phyloP scores from a whole-genome alignment of 2,329 filamentous ascomycete species.

The Parasarocladium wereldwijsianum region DNA sequence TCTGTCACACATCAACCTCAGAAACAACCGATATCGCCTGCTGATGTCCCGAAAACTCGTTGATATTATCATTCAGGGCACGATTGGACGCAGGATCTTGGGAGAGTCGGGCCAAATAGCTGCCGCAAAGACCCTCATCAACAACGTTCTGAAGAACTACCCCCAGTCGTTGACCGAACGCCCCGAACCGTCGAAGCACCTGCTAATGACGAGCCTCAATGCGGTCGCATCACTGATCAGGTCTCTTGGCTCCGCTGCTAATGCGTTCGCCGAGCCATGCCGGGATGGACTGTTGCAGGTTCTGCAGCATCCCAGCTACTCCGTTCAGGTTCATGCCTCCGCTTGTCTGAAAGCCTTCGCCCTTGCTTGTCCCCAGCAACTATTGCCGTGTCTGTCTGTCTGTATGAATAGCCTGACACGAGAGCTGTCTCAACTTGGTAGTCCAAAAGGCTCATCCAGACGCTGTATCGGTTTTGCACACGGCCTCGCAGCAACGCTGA shows the following conservation, averaged over 20 bases:
- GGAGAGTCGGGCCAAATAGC: constrained; percentile 80
- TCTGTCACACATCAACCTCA: constrained; percentile 59
- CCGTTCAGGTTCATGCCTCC: constrained; percentile 82
- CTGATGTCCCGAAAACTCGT: constrained; percentile 76
- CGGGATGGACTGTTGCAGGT: constrained; percentile 82
- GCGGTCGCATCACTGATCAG: constrained; percentile 66
- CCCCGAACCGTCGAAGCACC: constrained; percentile 77
- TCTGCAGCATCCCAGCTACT: constrained; percentile 88
- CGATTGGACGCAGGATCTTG: constrained; percentile 67
- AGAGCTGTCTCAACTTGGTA: constrained; percentile 65
- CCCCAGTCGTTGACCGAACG: constrained; percentile 79
- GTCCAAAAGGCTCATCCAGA: constrained; percentile 62
- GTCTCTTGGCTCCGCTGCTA: constrained; percentile 69
- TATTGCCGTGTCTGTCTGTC: constrained; percentile 80
- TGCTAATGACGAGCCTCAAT: constrained; percentile 63
- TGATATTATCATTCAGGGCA: constrained; percentile 68
- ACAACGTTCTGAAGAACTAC: constrained; percentile 85
- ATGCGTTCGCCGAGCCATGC: constrained; percentile 64
- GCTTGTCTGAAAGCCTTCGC: constrained; percentile 78
- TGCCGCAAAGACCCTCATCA: constrained; percentile 69
- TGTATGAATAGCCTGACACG: constrained; percentile 91
- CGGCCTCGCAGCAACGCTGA: constrained; percentile 78
- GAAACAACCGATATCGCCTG: constrained; percentile 75
- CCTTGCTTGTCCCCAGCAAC: constrained; percentile 79
- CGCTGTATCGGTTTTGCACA: constrained; percentile 85